Percentiles rank a stretch among this genome's conserved stretches.
Evolutionary conservation across 2,329 filamentous ascomycete genomes (phyloP).

Genomic region (Helotiales sp.): DNA sequence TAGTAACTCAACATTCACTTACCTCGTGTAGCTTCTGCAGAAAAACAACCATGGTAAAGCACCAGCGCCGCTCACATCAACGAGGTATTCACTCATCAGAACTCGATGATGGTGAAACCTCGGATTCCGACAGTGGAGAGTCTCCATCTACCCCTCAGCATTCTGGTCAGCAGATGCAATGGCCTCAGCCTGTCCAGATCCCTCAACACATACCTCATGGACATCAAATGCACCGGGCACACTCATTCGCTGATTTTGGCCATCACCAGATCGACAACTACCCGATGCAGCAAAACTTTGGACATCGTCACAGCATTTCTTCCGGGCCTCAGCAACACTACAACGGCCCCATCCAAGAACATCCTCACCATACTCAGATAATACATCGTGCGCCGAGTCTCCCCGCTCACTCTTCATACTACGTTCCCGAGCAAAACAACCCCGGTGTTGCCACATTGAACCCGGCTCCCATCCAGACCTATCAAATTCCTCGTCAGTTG

Average conservation of each 20-base stretch:
- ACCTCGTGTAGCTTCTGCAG: conserved; percentile 59
- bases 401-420: conserved; percentile 39
- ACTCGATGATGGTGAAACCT: conserved; percentile 37
- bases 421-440: conserved; percentile 61
- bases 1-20: conserved; percentile 18
- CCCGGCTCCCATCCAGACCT: conserved; percentile 46
- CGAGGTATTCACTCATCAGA: conserved; percentile 56
- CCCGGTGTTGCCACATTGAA: conserved; percentile 63
- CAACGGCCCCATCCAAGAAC: conserved; percentile 42
- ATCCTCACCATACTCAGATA: conserved; percentile 40
- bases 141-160: conserved; percentile 59
- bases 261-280: conserved; percentile 43
- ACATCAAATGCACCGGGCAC: conserved; percentile 46
- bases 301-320: conserved; percentile 49
- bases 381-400: conserved; percentile 33
- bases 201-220: conserved; percentile 36
- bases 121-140: conserved; percentile 46
- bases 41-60: conserved; percentile 71
- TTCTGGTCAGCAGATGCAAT: conserved; percentile 46
- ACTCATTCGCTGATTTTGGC: conserved; percentile 55
- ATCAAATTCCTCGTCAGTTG: conserved; percentile 44
- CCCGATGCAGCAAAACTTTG: conserved; percentile 38
- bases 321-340: conserved; percentile 44
- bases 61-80: conserved; percentile 62
- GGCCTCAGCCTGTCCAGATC: conserved; percentile 47